Conservation (phyloP, 2,329 filamentous ascomycete genomes). For the Talaromyces sp. region DNA sequence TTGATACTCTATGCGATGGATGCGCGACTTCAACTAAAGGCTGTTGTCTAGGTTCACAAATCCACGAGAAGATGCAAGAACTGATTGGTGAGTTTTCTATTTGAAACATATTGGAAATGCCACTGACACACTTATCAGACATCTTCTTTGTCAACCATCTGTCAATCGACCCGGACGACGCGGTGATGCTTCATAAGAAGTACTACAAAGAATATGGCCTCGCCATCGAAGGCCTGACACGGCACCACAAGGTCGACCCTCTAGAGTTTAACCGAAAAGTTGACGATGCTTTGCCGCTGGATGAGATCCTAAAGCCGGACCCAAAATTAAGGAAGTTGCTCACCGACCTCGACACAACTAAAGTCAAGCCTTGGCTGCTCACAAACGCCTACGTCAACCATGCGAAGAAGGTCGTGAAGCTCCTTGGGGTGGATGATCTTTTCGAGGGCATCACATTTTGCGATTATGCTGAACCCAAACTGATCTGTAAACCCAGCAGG, state of each 20-base stretch:
- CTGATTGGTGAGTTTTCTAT: slow-evolving; percentile 57
- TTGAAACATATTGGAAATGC: background rate
- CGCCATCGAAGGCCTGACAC: slow-evolving; percentile 91
- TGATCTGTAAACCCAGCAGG: slow-evolving; percentile 81
- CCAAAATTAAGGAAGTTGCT: slow-evolving; percentile 70
- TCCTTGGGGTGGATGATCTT: slow-evolving; percentile 77
- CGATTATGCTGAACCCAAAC: slow-evolving; percentile 68
- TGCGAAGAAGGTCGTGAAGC: slow-evolving; percentile 71
- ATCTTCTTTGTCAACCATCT: slow-evolving; percentile 65
- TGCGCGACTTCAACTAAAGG: background rate
- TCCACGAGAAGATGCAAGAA: slow-evolving; percentile 82
- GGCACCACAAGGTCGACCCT: slow-evolving; percentile 91
- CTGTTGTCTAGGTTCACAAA: slow-evolving; percentile 57
- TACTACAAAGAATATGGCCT: slow-evolving; percentile 96
- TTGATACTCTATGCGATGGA: slow-evolving; percentile 22
- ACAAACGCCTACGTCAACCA: slow-evolving; percentile 96
- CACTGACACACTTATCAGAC: slow-evolving; percentile 34
- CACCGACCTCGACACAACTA: slow-evolving; percentile 73
- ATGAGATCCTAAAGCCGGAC: slow-evolving; percentile 76
- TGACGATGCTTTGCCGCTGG: slow-evolving; percentile 87
- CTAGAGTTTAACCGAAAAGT: slow-evolving; percentile 92
- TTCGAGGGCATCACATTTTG: slow-evolving; percentile 97
- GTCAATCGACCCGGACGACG: slow-evolving; percentile 68
- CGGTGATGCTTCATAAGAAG: slow-evolving; percentile 77
- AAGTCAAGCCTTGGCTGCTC: slow-evolving; percentile 87